Percentiles rank a stretch among this genome's conserved stretches.
These are phyloP conservation scores for Cystobasidium tubakii DNA, from an alignment of 768 basidiomycete genomes.

Conservation along the genomic window DNA sequence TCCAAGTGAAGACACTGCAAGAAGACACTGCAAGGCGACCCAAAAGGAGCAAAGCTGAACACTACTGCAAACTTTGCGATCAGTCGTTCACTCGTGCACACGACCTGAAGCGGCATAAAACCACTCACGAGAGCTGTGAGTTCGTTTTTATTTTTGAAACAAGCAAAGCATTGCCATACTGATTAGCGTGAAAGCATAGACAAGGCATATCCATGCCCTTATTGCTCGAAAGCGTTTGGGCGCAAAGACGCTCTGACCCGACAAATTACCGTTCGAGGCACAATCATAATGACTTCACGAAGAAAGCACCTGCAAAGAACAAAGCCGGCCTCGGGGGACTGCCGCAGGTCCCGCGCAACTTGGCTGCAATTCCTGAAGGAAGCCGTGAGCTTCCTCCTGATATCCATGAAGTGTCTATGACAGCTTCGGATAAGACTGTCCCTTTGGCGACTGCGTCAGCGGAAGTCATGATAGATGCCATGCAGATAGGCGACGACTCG, in stretches of 20 bases:
- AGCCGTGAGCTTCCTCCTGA: neutral
- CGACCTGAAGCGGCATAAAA: constrained; percentile 14
- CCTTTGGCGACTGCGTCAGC: too few species aligned
- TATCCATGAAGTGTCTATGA: too few species aligned
- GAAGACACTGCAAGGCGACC: neutral
- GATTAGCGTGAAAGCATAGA: neutral
- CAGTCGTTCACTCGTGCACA: constrained; percentile 25
- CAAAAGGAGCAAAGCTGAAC: neutral
- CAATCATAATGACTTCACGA: constrained; percentile 23
- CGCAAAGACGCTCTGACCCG: constrained; percentile 23
- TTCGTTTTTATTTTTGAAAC: too few species aligned
- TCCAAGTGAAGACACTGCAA: neutral
- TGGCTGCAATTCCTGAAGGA: neutral
- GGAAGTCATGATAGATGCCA: too few species aligned
- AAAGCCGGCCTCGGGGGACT: neutral
- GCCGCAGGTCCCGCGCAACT: neutral
- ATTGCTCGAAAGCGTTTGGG: constrained; percentile 15
- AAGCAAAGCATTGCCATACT: too few species aligned
- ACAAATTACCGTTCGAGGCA: constrained; percentile 16
- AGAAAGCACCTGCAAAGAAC: constrained; percentile 7
- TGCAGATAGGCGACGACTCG: neutral
- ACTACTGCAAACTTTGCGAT: neutral
- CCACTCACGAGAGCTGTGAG: constrained; percentile 7
- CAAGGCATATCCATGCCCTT: neutral
- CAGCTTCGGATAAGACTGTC: too few species aligned